Evolutionary conservation across 1,139 yeast genomes (phyloP), one percentile per base, ranked within the genome.

Genomic region (Suhomyces maxii): DNA sequence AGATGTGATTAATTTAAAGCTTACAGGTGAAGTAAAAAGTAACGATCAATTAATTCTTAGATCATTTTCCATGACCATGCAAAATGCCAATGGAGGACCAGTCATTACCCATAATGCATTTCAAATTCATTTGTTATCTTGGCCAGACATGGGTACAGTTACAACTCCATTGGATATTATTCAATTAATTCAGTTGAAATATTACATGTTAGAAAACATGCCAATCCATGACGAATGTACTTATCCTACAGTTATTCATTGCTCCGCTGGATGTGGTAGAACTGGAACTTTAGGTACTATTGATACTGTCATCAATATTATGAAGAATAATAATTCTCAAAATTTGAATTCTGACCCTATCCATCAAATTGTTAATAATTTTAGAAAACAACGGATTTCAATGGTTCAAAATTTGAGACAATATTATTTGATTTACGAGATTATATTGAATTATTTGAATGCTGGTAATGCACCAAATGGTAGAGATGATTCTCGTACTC

Each of bases 251-350:
- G 65, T 87, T 28, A 88, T 88, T 8, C 96, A 89, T 63, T 89
- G 97, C 63, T 84, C 91, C 6, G 96, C 97, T 0, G 97, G 97
- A 0, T 89, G 96, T 65, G 97, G 97, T 3, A 78, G 97, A 54
- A 89, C 96, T 0, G 96, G 97, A 2, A 88, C 91, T 0, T 86
- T 88, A 53, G 84, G 90, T 48, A 77, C 95, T 0, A 75, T 87
- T 34, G 96, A 89, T 64, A 73, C 86, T 12, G 69, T 86, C 26
- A 60, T 84, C 34, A 81, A 79, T 50, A 63, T 80, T 9, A 58
- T 79, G 40, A 60, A 53, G 50, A 45, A 53, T 48, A 54, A 56
- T 42, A 44, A 53, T 26, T 45, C 47, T 34, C 41, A 31, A 25
- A 59, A 54, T 30, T 52, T 54, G 48, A 51, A 52, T 5, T 52